Base-by-base conservation (phyloP, 1,284 basidiomycete genomes). In the Neotropicomus parvogracilis region DNA sequence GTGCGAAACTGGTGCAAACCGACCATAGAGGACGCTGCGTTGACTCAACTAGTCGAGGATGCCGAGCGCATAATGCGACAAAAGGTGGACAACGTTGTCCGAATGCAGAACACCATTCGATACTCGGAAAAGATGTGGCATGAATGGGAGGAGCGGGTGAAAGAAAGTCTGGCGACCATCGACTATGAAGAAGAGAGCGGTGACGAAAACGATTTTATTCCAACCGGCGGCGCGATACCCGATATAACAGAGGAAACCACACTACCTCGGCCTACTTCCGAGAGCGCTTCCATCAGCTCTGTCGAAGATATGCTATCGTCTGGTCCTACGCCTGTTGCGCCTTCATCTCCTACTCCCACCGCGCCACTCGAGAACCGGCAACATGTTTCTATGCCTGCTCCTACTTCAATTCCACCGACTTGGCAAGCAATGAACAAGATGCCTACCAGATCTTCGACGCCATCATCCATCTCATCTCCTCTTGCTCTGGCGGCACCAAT, bases 41-140 rank as follows among this genome's bases (percentile, higher is more conserved):
- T 99, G 44, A 75, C 80, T 6, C 80, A 90, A 57, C 78, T 99
- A 27, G 79, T 89, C 46, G 80, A 85, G 50, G 95, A 99, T 62
- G 87, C 87, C 8, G 91, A 95, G 58, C 81, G 87, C 31, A 80
- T 95, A 31, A 89, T 97, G 76, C 79, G 90, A 31, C 84, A 90
- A 67, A 99, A 99, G 76, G 82, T 95, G 54, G 95, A 95, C 69
- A 93, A 88, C 53, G 90, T 98, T 40, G 91, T 94, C 50, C 87
- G 97, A 35, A 88, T 99, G 85, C 91, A 97, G 70, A 98, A 97
- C 66, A 98, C 94, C 20, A 97, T 99, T 57, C 79, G 92, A 52
- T 99, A 99, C 68, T 88, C 93, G 29, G 97, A 99, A 72, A 97
- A 97, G 71, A 91, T 97, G 21, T 85, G 97, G 68, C 87, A 89